Conservation (phyloP, 164 flowering plant species). For the Santalum album region DNA sequence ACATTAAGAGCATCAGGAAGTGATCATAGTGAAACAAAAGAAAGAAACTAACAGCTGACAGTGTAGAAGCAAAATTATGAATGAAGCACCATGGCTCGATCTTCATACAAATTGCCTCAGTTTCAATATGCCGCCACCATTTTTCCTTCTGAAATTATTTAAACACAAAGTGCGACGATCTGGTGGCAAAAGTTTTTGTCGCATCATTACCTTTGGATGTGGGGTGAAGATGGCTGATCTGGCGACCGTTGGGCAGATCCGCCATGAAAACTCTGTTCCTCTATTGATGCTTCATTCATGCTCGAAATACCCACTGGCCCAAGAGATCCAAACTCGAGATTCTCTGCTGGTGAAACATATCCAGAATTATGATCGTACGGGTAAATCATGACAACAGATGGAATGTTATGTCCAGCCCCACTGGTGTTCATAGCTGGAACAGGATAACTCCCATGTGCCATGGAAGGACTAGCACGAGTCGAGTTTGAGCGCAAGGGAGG, state of each 20-base stretch:
- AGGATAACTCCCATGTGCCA: slow-evolving; percentile 68
- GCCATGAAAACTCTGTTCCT: slow-evolving; percentile 47
- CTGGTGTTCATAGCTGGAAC: slow-evolving; percentile 35
- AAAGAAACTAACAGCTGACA: background rate
- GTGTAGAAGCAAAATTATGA: no score
- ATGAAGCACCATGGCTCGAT: no score
- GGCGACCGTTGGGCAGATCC: slow-evolving; percentile 45
- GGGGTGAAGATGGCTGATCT: slow-evolving; percentile 86
- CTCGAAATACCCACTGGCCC: slow-evolving; percentile 57
- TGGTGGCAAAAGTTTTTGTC: background rate
- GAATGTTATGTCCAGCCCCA: slow-evolving; percentile 52
- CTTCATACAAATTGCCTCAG: no score
- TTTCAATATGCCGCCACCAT: no score
- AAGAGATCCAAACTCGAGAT: slow-evolving; percentile 82
- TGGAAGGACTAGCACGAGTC: slow-evolving; percentile 33
- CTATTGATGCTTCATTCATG: slow-evolving; percentile 35
- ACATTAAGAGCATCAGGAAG: slow-evolving; percentile 26
- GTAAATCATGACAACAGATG: slow-evolving; percentile 72
- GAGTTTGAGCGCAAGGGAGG: slow-evolving; percentile 41
- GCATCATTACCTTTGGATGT: slow-evolving; percentile 42
- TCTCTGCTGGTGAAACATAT: slow-evolving; percentile 51
- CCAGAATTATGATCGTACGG: slow-evolving; percentile 61
- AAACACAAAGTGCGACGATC: background rate
- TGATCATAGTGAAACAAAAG: slow-evolving; percentile 14
- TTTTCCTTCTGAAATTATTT: no score